These are phyloP conservation scores for Gossypium longicalyx DNA, from an alignment of 345 rosid genomes.

Conservation along the genomic window DNA sequence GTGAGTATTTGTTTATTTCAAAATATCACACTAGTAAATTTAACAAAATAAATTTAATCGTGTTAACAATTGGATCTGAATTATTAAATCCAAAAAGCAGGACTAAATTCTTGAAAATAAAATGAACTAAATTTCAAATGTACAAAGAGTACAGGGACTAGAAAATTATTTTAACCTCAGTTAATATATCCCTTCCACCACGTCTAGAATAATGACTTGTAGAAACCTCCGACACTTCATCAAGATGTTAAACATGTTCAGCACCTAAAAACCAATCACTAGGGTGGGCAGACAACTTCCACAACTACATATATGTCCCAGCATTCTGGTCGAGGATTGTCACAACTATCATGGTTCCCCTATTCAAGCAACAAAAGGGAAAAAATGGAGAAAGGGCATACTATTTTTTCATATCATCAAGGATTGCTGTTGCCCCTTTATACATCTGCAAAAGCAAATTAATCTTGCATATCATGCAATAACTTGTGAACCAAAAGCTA, in stretches of 20 bases:
- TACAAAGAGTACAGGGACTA: too few relatives aligned
- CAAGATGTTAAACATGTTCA: neutral
- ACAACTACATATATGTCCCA: neutral
- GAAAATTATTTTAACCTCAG: too few relatives aligned
- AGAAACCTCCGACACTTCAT: neutral
- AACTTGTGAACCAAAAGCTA: conserved; percentile 9
- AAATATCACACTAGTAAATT: too few relatives aligned
- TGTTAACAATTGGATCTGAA: too few relatives aligned
- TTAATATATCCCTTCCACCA: neutral
- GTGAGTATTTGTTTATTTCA: too few relatives aligned
- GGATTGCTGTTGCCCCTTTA: conserved; percentile 76
- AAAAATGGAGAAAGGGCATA: conserved; percentile 34
- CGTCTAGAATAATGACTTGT: neutral
- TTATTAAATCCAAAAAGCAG: too few relatives aligned
- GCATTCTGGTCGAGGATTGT: neutral
- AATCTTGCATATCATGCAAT: conserved; percentile 17
- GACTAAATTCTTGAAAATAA: neutral
- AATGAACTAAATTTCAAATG: neutral
- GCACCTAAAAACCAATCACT: neutral
- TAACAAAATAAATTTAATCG: too few relatives aligned
- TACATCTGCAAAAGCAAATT: conserved; percentile 56
- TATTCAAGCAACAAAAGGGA: conserved; percentile 8
- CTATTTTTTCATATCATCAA: conserved; percentile 82
- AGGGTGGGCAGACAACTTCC: neutral
- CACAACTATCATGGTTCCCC: neutral